Conservation (phyloP, 345 rosid species). For the Noccaea caerulescens region DNA sequence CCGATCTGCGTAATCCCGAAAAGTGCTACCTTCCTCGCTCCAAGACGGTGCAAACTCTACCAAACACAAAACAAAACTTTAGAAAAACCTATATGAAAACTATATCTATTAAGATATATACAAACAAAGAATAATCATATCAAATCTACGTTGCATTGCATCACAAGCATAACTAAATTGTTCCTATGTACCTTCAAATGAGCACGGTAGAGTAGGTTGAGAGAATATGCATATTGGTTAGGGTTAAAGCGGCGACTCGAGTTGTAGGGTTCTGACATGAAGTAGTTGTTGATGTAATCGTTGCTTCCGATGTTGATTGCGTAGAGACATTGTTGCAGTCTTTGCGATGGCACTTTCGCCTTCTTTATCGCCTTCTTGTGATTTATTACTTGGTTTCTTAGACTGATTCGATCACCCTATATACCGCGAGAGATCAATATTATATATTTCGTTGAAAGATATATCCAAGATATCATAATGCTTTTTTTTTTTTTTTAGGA, state of each 20-base stretch:
- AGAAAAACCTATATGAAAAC: background rate
- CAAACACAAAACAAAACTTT: background rate
- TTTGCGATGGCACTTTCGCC: constrained; percentile 33
- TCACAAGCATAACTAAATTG: background rate
- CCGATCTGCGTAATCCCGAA: constrained; percentile 40
- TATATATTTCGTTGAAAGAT: background rate
- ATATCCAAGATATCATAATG: background rate
- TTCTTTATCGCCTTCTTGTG: constrained; percentile 42
- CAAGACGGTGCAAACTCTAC: constrained; percentile 39
- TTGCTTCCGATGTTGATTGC: constrained; percentile 51
- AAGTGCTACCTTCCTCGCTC: constrained; percentile 50
- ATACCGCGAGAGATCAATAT: background rate
- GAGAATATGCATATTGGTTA: constrained; percentile 36
- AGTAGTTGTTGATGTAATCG: constrained; percentile 59
- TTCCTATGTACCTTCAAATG: constrained; percentile 38
- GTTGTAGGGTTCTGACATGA: constrained; percentile 44
- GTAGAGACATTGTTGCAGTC: constrained; percentile 51
- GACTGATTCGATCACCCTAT: constrained; percentile 56
- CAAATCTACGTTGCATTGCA: too few relatives aligned
- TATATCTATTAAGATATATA: too few relatives aligned
- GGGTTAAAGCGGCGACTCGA: constrained; percentile 24
- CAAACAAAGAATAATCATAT: too few relatives aligned
- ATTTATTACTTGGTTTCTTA: constrained; percentile 48
- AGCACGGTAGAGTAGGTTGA: constrained; percentile 27
- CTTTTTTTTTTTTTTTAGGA: too few relatives aligned